Evolutionary conservation across 1,284 basidiomycete genomes (phyloP), one percentile per base, ranked within the genome.

Genomic region (Xerocomus minutiporus): DNA sequence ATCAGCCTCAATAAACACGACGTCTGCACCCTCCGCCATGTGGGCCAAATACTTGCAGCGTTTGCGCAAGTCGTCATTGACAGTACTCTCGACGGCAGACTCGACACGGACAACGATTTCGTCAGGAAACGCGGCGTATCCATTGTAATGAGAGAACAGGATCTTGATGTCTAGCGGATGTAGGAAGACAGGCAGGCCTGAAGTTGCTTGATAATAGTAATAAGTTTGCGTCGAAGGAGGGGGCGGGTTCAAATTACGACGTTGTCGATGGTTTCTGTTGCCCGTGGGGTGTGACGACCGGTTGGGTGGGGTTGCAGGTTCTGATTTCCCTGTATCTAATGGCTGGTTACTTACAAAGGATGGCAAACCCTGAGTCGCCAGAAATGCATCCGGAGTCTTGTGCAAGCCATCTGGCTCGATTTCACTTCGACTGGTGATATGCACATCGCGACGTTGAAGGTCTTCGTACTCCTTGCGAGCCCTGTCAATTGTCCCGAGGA

Each of bases 151-250:
- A 11, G 91, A 81, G 15, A 94, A 77, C 13, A 99, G 79, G 53
- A 97, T 93, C 71, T 88, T 90, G 71, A 96, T 97, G 69, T 99
- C 96, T 38, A 99, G 80, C 2, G 96, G 95, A 65, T 97, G 93
- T 13, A 99, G 81, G 75, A 91, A 99, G 61, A 98, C 81, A 17
- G 92, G 90, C 56, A 92, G 80, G 15, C 96, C 97, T 2, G 91
- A 91, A 0, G 92, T 85, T 11, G 93, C 91, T 71, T 99, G 97
- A 71, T 97, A 99, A 71, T 92, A 99, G 64, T 90, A 93, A 72
- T 97, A 98, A 11, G 86, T 86, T 20, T 86, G 87, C 2, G 86
- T 84, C 2, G 86, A 84, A 12, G 86, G 87, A 9, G 88, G 86
- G 2, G 88, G 87, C 2, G 90, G 88, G 61, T 92, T 91, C 57